Base-by-base conservation (phyloP, 139 green algal species). In the Nannochloris sp. region DNA sequence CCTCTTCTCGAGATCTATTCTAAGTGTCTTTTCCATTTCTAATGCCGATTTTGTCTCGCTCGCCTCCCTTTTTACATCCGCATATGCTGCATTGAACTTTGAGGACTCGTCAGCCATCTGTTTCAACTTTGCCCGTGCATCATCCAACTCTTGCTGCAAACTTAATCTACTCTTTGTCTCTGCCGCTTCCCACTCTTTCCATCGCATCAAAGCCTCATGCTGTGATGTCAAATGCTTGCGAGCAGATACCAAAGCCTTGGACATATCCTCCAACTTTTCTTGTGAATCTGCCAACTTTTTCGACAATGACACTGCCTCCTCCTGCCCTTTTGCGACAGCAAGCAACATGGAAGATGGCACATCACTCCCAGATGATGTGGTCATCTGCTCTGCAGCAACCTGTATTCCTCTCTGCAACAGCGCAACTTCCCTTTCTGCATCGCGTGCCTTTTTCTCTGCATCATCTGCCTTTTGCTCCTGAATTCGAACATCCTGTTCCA, bases 341-440 rank as follows among this genome's bases (percentile, higher is more conserved):
- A 36, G 24, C 14, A 77, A 64, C 57, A 77, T 50, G 24, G 44
- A 51, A 37, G 54, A 34, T 2, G 64, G 58, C 14, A 77, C 54
- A 48, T 77, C 64, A 4, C 27, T 36, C 16, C 64, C 64, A 49
- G 34, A 53, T 15, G 40, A 62, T 12, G 21, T 27, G 2, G 63
- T 68, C 44, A 81, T 68, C 61, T 83, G 61, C 51, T 79, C 60
- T 19, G 69, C 74, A 16, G 68, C 67, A 29, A 81, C 29, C 36
- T 79, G 57, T 34, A 77, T 66, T 18, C 64, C 70, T 11, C 64
- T 58, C 25, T 53, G 55, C 37, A 77, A 48, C 40, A 61, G 50
- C 21, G 43, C 37, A 19, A 18, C 29, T 10, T 73, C 64, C 25
- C 40, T 11, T 37, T 49, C 12, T 10, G 27, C 19, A 37, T 19